Conservation (phyloP, 2,329 filamentous ascomycete species). For the Pseudogymnoascus verrucosus region DNA sequence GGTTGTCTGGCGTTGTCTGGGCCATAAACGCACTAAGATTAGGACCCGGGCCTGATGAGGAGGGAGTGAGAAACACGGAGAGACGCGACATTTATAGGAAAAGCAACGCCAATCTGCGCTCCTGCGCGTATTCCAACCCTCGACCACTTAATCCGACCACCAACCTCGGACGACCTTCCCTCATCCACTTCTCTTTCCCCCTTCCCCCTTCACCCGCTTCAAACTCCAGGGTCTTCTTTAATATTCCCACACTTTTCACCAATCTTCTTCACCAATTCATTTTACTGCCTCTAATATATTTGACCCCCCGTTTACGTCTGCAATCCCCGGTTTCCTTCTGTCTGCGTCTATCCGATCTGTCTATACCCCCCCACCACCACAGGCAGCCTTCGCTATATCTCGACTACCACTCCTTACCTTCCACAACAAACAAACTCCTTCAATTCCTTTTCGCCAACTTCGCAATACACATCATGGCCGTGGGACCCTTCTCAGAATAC, state of each 20-base stretch:
- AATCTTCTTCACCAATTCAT: not conserved
- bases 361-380: not conserved
- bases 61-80: slow-evolving; percentile 3
- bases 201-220: not conserved
- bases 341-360: not conserved
- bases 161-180: slow-evolving; percentile 6
- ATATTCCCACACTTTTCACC: not conserved
- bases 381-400: not conserved
- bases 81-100: slow-evolving; percentile 6
- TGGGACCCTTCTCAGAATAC: slow-evolving; percentile 12
- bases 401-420: slow-evolving; percentile 2
- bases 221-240: not conserved
- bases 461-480: slow-evolving; percentile 8
- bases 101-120: not conserved
- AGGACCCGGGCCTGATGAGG: not conserved
- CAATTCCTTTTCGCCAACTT: not conserved
- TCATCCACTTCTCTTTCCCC: not conserved
- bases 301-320: not conserved
- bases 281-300: slow-evolving; percentile 1
- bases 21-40: slow-evolving; percentile 6
- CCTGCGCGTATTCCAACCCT: not conserved
- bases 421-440: not conserved
- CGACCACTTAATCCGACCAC: slow-evolving; percentile 7
- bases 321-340: not conserved
- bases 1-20: not conserved